phyloP scores from a whole-genome alignment of 441 rosid species.

The Eugenia klotzschiana region DNA sequence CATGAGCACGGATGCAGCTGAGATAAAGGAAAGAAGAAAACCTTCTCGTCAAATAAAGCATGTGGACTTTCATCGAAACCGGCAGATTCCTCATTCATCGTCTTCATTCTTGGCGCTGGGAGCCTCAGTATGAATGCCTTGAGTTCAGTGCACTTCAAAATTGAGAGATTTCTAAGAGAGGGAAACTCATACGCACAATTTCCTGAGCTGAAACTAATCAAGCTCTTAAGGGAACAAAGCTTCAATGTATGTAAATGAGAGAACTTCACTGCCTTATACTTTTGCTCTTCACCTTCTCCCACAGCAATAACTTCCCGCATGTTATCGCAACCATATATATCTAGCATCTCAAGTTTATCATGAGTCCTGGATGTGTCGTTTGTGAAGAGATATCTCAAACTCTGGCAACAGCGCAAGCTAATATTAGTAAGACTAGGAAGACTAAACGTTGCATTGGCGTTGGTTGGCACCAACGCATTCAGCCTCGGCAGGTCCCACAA shows the following conservation, averaged over 20 bases:
- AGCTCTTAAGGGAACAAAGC: fast-evolving
- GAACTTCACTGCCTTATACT: fast-evolving
- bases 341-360: background rate
- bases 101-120: fast-evolving
- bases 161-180: background rate
- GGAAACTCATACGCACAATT: background rate
- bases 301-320: fast-evolving
- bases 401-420: fast-evolving
- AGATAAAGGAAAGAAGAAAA: background rate
- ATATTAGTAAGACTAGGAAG: fast-evolving
- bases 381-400: background rate
- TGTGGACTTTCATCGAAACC: fast-evolving
- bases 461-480: background rate
- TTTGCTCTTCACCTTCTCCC: background rate
- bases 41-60: background rate
- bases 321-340: fast-evolving
- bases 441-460: background rate
- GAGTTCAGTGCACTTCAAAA: background rate
- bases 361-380: background rate
- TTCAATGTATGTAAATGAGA: background rate
- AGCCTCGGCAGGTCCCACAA: background rate
- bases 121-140: background rate
- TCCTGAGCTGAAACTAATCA: background rate
- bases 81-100: fast-evolving
- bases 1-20: fast-evolving